Base-by-base conservation (phyloP, 169 alveolate species). In the Eimeria maxima region DNA sequence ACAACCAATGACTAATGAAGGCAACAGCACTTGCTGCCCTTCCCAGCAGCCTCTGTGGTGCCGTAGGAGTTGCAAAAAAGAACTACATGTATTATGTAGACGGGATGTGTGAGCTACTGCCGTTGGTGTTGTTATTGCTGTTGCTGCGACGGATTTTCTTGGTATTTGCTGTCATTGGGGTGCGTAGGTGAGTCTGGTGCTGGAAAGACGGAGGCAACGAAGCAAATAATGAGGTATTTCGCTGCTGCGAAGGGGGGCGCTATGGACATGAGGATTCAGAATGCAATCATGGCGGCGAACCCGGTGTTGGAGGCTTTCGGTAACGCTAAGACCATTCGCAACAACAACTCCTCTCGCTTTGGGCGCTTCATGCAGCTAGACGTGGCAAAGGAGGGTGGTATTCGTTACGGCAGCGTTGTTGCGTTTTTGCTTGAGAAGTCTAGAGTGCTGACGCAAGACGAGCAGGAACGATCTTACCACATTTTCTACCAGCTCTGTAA, bases 131-230 rank as follows among this genome's bases (percentile, higher is more conserved):
- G 33, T 42, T 65, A 55, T 3, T 73, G 50, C 53, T 73, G 60
- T 53, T 53, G 60, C 60, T 53, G 60, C 60, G 67, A 2, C 27
- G 71, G 20, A 83, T 13, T 57, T 42, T 42, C 16, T 27, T 27
- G 65, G 10, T 81, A 24, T 44, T 24, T n/a, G 80, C 47, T 69
- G 38, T 24, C 10, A 44, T n/a, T 69, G 38, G 38, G 38, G 38
- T 65, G 33, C 38, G 97, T 99, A 45, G 99, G 99, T 4, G 99
- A 99, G 96, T 98, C 99, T 13, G 99, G 99, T 73, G 99, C 99
- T 69, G 99, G 99, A 18, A 99, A 99, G 97, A 99, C 99, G 16
- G 99, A 99, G 96, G 99, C 99, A 71, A 99, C 99, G 73, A 97
- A 95, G 96, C 98, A 94, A 90, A 90, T 67, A 65, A 95, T 84